phyloP scores from a whole-genome alignment of 2,329 filamentous ascomycete species.

The Hymenotorrendiella dingleyae region DNA sequence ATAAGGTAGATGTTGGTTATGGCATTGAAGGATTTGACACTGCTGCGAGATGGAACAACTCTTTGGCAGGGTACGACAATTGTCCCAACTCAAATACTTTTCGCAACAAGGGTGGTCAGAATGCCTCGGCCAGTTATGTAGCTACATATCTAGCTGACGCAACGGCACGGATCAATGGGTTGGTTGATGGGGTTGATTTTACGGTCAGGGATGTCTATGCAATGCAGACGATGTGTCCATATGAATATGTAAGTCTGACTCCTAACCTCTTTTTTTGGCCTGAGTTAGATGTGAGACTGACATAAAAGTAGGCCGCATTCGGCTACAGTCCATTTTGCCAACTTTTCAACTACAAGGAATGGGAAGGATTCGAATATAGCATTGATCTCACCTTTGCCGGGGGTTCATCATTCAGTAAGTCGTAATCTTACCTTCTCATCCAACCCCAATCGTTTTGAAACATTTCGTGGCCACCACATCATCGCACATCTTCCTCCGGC shows the following conservation, averaged over 20 bases:
- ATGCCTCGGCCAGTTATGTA: constrained; percentile 54
- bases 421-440: not conserved
- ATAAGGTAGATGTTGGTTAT: constrained; percentile 53
- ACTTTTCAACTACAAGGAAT: constrained; percentile 70
- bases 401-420: constrained; percentile 29
- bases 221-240: constrained; percentile 67
- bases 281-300: constrained; percentile 1
- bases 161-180: constrained; percentile 49
- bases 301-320: constrained; percentile 49
- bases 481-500: not conserved
- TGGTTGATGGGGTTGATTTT: constrained; percentile 57
- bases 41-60: constrained; percentile 50
- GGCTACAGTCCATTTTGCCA: constrained; percentile 70
- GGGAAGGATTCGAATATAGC: constrained; percentile 65
- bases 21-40: constrained; percentile 8
- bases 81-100: constrained; percentile 54
- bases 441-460: not conserved
- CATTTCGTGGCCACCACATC: not conserved
- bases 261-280: not conserved
- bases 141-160: constrained; percentile 59
- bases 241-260: constrained; percentile 52
- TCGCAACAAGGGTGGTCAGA: constrained; percentile 43
- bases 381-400: constrained; percentile 62
- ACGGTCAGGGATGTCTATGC: constrained; percentile 58
- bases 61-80: constrained; percentile 59